Conservation (phyloP, 225 moss, liverwort and hornwort genomes). For the Rhytidiadelphus loreus region DNA sequence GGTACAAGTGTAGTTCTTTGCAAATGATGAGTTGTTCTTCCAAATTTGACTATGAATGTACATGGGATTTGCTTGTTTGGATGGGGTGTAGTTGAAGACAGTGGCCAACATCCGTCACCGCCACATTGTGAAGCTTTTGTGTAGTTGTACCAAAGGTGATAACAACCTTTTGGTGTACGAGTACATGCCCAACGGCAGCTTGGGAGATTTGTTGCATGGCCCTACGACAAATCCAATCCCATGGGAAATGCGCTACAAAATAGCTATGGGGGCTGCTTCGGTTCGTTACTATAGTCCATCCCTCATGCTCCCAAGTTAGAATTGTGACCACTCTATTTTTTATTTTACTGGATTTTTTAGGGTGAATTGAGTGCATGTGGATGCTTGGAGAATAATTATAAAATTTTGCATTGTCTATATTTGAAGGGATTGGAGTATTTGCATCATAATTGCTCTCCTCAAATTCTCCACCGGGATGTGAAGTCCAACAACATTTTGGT, state of each 20-base stretch:
- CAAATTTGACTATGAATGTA: rapidly evolving
- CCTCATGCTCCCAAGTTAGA: rapidly evolving
- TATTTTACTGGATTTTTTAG: rapidly evolving
- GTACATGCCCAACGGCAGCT: neutral
- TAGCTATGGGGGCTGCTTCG: rapidly evolving
- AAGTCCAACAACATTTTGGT: neutral
- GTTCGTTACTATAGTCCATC: rapidly evolving
- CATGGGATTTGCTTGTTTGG: neutral
- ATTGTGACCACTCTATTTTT: neutral
- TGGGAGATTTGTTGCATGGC: neutral
- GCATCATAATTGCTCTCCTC: neutral
- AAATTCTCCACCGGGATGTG: neutral
- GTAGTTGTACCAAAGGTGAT: neutral
- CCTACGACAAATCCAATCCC: rapidly evolving
- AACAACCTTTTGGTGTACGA: neutral
- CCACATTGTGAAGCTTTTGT: neutral
- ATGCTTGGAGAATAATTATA: rapidly evolving
- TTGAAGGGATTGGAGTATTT: neutral
- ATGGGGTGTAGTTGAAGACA: no score
- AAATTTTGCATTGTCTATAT: rapidly evolving
- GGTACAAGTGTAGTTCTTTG: rapidly evolving
- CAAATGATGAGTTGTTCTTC: neutral
- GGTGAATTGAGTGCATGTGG: rapidly evolving
- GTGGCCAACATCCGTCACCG: neutral
- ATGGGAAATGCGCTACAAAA: neutral